Conservation (phyloP, 225 moss, liverwort and hornwort genomes). For the Pseudisothecium myosuroides region DNA sequence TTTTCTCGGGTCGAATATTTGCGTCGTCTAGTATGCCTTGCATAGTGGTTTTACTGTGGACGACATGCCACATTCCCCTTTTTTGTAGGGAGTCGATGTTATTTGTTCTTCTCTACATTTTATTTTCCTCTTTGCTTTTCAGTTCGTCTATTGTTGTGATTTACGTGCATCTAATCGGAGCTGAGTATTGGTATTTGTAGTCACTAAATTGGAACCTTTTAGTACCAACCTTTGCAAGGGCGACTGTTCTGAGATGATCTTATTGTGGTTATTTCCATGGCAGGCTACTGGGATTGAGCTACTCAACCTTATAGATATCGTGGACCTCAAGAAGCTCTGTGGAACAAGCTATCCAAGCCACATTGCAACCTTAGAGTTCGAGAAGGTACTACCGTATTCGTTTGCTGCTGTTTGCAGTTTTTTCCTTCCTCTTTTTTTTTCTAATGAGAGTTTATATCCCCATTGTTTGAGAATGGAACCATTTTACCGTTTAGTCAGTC, state of each 20-base stretch:
- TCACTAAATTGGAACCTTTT: not conserved
- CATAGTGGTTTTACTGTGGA: not conserved
- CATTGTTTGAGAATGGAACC: not conserved
- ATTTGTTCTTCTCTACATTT: not conserved
- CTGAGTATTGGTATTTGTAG: not conserved
- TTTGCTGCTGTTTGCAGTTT: not conserved
- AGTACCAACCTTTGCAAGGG: too few species aligned
- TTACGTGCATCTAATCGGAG: not conserved
- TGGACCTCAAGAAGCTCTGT: slow-evolving; percentile 73
- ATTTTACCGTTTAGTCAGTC: not conserved
- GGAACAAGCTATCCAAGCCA: slow-evolving; percentile 54
- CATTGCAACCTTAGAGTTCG: slow-evolving; percentile 57
- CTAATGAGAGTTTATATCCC: too few species aligned
- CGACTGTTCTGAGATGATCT: not conserved
- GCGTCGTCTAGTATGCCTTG: not conserved
- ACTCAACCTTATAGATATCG: slow-evolving; percentile 30
- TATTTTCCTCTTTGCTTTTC: not conserved
- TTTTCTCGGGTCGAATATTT: not conserved
- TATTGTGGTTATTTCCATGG: not conserved
- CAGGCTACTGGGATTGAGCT: slow-evolving; percentile 28
- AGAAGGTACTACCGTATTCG: slow-evolving; percentile 34
- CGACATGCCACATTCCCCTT: not conserved
- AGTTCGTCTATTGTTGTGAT: not conserved
- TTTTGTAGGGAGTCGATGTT: not conserved
- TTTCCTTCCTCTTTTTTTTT: not conserved